Evolutionary conservation across 2,329 filamentous ascomycete genomes (phyloP).

Genomic region (Stagonosporopsis chrysanthemi): DNA sequence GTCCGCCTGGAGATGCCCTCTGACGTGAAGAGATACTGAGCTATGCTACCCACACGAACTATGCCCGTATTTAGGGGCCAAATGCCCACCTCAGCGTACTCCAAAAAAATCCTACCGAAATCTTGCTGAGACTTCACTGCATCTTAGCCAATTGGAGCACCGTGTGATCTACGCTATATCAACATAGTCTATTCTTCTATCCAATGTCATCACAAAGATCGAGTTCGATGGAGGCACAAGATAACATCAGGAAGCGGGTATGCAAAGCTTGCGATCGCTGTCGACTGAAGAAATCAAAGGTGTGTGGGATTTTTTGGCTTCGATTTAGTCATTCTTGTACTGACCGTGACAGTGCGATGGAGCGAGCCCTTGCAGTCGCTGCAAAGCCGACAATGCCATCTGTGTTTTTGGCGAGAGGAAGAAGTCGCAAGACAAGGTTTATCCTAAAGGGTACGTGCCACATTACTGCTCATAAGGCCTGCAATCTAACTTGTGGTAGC

Average conservation of each 20-base stretch:
- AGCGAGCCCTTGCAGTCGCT: conserved; percentile 66
- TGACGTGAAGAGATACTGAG: conserved; percentile 52
- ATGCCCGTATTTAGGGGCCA: conserved; percentile 39
- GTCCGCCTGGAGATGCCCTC: conserved; percentile 46
- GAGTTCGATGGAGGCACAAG: conserved; percentile 52
- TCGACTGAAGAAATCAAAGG: conserved; percentile 72
- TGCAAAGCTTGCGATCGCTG: conserved; percentile 73
- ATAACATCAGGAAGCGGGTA: conserved; percentile 65
- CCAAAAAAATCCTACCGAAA: conserved; percentile 12
- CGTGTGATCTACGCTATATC: conserved; percentile 2
- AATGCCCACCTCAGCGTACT: conserved; percentile 30
- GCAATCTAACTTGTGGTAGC: conserved; percentile 46
- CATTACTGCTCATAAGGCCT: neutral
- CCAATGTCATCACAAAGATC: conserved; percentile 47
- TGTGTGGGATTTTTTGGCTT: conserved; percentile 38
- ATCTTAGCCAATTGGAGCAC: conserved; percentile 12
- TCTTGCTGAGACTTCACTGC: conserved; percentile 12
- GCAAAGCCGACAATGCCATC: conserved; percentile 69
- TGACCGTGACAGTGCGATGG: conserved; percentile 63
- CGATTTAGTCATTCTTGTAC: conserved; percentile 13
- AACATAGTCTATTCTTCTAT: conserved; percentile 5
- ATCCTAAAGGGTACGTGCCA: conserved; percentile 67
- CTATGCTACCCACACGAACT: conserved; percentile 42
- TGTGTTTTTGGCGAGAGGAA: conserved; percentile 72
- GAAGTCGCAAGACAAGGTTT: conserved; percentile 71